These are phyloP conservation scores for Adiantum capillusveneris DNA, from an alignment of 75 land plant species.

Conservation along the genomic window DNA sequence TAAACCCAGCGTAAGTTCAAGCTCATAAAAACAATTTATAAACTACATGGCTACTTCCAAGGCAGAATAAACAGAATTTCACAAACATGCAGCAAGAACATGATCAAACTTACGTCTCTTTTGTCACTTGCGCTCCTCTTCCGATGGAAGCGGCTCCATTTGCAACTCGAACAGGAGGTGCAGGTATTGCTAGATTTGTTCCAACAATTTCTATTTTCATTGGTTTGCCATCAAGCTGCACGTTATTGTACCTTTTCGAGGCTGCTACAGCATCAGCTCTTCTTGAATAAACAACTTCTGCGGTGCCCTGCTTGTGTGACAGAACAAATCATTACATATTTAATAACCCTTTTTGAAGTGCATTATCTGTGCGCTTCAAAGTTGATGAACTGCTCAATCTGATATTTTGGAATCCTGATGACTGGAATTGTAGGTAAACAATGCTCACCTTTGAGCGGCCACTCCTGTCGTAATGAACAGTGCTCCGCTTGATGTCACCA, in stretches of 20 bases:
- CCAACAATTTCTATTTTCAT: constrained; percentile 89
- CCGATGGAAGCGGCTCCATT: constrained; percentile 22
- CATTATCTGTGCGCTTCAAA: too few species aligned
- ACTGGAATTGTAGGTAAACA: too few species aligned
- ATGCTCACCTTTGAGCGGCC: constrained; percentile 90
- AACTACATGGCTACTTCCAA: too few species aligned
- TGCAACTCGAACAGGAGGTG: constrained; percentile 9
- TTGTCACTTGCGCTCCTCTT: neutral
- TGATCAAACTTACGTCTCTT: neutral
- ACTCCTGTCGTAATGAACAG: constrained; percentile 83
- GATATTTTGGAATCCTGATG: too few species aligned
- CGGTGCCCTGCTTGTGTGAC: constrained; percentile 97
- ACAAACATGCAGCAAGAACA: too few species aligned
- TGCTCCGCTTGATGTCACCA: constrained; percentile 73
- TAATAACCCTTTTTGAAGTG: too few species aligned
- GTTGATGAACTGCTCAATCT: too few species aligned
- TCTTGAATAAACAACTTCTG: constrained; percentile 83
- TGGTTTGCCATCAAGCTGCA: constrained; percentile 94
- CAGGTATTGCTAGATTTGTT: constrained; percentile 45
- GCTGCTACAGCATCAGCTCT: constrained; percentile 69
- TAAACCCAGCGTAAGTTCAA: too few species aligned
- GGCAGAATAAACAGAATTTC: too few species aligned
- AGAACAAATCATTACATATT: too few species aligned
- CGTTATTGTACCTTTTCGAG: constrained; percentile 79
- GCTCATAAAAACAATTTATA: too few species aligned